A percentile compares a stretch with the other conserved stretches of the same genome.
These are phyloP conservation scores for Rhododendron williamsianum DNA, from an alignment of 148 eudicot species.

Conservation along the genomic window DNA sequence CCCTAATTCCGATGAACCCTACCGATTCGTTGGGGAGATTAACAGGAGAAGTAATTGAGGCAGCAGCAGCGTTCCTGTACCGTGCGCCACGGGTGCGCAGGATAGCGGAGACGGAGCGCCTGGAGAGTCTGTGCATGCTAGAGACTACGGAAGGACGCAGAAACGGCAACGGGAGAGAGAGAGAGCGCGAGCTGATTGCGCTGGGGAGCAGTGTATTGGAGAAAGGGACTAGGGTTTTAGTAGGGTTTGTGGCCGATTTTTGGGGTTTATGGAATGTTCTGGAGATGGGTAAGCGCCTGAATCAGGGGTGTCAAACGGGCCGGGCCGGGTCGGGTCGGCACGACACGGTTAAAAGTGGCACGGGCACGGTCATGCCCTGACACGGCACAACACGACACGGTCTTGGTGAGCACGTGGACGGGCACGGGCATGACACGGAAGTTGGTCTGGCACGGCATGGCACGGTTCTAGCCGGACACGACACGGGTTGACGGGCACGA, in stretches of 20 bases:
- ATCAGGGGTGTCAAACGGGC: too few relatives aligned
- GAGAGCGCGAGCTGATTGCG: not conserved
- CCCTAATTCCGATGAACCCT: not conserved
- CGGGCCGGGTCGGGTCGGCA: too few relatives aligned
- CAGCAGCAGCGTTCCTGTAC: constrained; percentile 32
- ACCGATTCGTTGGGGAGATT: constrained; percentile 26
- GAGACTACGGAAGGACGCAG: not conserved
- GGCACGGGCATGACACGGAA: too few relatives aligned
- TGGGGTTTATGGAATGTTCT: constrained; percentile 33
- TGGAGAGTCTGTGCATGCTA: constrained; percentile 57
- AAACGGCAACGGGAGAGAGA: not conserved
- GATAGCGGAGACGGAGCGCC: constrained; percentile 51
- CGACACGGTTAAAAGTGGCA: too few relatives aligned
- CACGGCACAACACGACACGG: too few relatives aligned
- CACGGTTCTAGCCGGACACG: too few relatives aligned
- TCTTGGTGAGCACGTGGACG: too few relatives aligned
- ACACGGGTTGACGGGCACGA: too few relatives aligned
- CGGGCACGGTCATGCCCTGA: too few relatives aligned
- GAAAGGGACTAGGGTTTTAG: constrained; percentile 25
- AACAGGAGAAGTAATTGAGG: constrained; percentile 27
- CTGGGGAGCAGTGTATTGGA: not conserved
- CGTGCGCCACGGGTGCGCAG: constrained; percentile 40
- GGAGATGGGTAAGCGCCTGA: constrained; percentile 20
- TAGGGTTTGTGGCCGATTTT: constrained; percentile 9
- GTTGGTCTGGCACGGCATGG: too few relatives aligned